phyloP scores from a whole-genome alignment of 139 green algal genomes.

The Chlorella sp. region DNA sequence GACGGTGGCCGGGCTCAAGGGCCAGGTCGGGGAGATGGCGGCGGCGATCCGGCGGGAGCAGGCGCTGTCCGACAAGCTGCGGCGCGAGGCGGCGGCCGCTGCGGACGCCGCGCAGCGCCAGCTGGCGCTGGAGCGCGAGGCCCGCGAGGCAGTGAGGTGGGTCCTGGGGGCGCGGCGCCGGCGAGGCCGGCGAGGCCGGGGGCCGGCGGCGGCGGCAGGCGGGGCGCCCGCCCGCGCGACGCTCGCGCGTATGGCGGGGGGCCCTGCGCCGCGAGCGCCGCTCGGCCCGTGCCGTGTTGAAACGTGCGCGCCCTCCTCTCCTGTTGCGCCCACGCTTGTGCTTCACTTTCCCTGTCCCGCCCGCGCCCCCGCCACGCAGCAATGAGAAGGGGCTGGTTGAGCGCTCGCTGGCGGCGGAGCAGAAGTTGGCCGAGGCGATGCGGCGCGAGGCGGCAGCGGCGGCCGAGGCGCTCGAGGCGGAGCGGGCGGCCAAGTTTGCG shows the following conservation, averaged over 20 bases:
- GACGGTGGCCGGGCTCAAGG: slow-evolving; percentile 8
- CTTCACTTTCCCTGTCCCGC: too few species aligned
- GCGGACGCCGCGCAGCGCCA: slow-evolving; percentile 16
- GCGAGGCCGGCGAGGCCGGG: too few species aligned
- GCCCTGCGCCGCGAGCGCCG: too few species aligned
- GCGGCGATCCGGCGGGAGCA: slow-evolving; percentile 20
- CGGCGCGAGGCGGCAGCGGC: slow-evolving; percentile 43
- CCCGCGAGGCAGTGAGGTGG: slow-evolving; percentile 17
- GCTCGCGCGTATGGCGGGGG: too few species aligned
- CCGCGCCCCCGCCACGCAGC: too few species aligned
- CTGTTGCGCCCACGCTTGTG: too few species aligned
- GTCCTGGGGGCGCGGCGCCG: too few species aligned
- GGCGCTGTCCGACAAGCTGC: slow-evolving; percentile 30
- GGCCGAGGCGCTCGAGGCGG: slow-evolving; percentile 44
- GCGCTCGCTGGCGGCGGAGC: slow-evolving; percentile 41
- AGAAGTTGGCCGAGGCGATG: slow-evolving; percentile 33
- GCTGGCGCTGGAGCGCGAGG: slow-evolving; percentile 39
- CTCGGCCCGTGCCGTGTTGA: too few species aligned
- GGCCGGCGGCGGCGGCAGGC: too few species aligned
- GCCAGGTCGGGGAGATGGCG: slow-evolving; percentile 25
- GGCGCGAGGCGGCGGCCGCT: slow-evolving; percentile 17
- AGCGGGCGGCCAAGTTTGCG: slow-evolving; percentile 51
- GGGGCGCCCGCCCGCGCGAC: too few species aligned
- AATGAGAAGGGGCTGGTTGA: slow-evolving; percentile 42
- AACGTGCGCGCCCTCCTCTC: too few species aligned